Conservation (phyloP, 768 basidiomycete genomes). For the Hemileccinum rubropunctum region DNA sequence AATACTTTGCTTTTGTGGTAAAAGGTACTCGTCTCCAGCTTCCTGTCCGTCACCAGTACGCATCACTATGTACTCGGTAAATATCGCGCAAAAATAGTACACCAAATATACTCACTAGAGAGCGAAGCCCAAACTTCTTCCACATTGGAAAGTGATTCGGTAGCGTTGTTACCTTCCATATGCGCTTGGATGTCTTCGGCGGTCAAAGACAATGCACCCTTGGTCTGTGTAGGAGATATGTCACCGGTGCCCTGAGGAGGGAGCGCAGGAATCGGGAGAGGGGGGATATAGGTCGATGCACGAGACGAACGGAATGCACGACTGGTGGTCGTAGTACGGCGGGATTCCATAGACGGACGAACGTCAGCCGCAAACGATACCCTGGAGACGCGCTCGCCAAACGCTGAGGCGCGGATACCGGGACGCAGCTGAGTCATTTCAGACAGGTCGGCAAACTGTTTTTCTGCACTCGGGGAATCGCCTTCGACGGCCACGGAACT, state of each 20-base stretch:
- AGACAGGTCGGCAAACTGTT: constrained; percentile 39
- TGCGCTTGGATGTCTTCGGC: constrained; percentile 61
- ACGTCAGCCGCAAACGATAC: constrained; percentile 70
- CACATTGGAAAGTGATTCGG: constrained; percentile 35
- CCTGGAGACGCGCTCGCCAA: constrained; percentile 51
- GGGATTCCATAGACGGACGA: constrained; percentile 44
- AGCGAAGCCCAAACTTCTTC: constrained; percentile 72
- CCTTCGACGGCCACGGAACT: constrained; percentile 46
- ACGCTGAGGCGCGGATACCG: constrained; percentile 49
- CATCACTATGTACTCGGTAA: constrained; percentile 54
- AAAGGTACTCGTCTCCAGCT: constrained; percentile 45
- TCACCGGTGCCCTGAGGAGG: constrained; percentile 21
- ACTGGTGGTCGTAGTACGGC: constrained; percentile 40
- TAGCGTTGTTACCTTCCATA: constrained; percentile 37
- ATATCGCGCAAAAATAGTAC: background rate
- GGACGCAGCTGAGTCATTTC: constrained; percentile 49
- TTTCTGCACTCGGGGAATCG: constrained; percentile 31
- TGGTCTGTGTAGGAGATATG: constrained; percentile 44
- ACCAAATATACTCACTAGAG: constrained; percentile 43
- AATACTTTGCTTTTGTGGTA: constrained; percentile 28
- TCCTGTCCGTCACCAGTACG: constrained; percentile 46
- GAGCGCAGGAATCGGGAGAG: constrained; percentile 32
- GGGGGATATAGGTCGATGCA: constrained; percentile 39
- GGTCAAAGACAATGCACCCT: constrained; percentile 43
- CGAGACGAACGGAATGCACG: constrained; percentile 46